Evolutionary conservation across 257 asterid genomes (phyloP).

Genomic region (Solanum gandarillasii): DNA sequence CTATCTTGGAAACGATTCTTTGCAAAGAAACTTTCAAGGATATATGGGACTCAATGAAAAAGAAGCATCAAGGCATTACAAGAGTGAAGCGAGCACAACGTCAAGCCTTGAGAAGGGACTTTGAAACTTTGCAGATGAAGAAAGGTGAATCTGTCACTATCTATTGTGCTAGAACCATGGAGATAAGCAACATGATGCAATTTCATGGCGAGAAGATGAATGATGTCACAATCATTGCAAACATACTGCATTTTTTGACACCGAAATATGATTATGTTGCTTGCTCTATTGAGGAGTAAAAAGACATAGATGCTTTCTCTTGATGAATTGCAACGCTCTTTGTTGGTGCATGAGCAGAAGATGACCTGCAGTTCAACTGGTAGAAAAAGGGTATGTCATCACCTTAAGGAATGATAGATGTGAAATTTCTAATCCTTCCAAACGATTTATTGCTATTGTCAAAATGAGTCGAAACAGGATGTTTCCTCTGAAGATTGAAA

Average conservation of each 20-base stretch:
- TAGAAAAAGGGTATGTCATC: too few relatives aligned
- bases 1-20: neutral
- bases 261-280: neutral
- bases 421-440: neutral
- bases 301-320: too few relatives aligned
- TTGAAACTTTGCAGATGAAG: too few relatives aligned
- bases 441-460: too few relatives aligned
- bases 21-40: too few relatives aligned
- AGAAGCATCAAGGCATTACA: neutral
- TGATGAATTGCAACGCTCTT: neutral
- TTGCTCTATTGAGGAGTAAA: neutral
- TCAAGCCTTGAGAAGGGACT: neutral
- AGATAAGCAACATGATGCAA: neutral
- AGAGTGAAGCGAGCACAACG: neutral
- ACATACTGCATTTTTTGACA: neutral
- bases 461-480: neutral
- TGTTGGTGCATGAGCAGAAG: neutral
- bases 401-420: neutral
- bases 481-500: neutral
- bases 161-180: neutral
- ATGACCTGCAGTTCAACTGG: neutral
- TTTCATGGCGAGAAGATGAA: neutral
- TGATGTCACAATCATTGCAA: neutral
- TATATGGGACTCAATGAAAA: too few relatives aligned
- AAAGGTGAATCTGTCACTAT: too few relatives aligned